Evolutionary conservation across 1,139 yeast genomes (phyloP).

Genomic region (Pichia sp.): DNA sequence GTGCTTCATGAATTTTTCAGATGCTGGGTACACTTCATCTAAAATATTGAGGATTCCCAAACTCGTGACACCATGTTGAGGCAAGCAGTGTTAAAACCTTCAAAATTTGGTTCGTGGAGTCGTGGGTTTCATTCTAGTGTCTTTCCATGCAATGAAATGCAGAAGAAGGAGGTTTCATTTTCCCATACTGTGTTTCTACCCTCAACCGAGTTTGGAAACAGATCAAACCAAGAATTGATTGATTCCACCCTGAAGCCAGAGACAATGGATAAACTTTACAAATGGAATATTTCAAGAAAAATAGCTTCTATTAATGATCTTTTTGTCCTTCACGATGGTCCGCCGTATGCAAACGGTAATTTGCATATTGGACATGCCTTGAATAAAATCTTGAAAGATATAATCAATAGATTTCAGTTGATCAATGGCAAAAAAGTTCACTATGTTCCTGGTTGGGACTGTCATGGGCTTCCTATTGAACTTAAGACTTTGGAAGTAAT

Average conservation of each 20-base stretch:
- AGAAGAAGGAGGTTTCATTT: conserved; percentile 18
- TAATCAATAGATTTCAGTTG: conserved; percentile 66
- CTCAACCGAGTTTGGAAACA: conserved; percentile 39
- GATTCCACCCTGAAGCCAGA: conserved; percentile 24
- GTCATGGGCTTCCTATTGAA: conserved; percentile 97
- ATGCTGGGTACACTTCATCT: too few species aligned
- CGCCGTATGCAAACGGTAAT: conserved; percentile 96
- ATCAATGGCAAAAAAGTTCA: conserved; percentile 52
- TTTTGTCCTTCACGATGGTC: conserved; percentile 91
- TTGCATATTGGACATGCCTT: conserved; percentile 91
- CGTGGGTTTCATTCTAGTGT: too few species aligned
- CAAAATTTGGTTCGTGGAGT: too few species aligned
- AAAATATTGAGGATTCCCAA: too few species aligned
- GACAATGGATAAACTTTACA: conserved; percentile 31
- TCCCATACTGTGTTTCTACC: conserved; percentile 47
- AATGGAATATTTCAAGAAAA: conserved; percentile 31
- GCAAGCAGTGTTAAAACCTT: too few species aligned
- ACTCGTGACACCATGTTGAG: too few species aligned
- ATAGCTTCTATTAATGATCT: conserved; percentile 23
- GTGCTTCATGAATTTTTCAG: too few species aligned
- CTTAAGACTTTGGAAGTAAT: conserved; percentile 60
- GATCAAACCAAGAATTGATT: conserved; percentile 34
- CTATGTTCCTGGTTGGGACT: conserved; percentile 96
- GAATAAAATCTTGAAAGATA: conserved; percentile 82
- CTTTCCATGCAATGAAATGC: too few species aligned